Evolutionary conservation across 108 stramenopile species (phyloP).

Genomic region (Nitzschia sp.): DNA sequence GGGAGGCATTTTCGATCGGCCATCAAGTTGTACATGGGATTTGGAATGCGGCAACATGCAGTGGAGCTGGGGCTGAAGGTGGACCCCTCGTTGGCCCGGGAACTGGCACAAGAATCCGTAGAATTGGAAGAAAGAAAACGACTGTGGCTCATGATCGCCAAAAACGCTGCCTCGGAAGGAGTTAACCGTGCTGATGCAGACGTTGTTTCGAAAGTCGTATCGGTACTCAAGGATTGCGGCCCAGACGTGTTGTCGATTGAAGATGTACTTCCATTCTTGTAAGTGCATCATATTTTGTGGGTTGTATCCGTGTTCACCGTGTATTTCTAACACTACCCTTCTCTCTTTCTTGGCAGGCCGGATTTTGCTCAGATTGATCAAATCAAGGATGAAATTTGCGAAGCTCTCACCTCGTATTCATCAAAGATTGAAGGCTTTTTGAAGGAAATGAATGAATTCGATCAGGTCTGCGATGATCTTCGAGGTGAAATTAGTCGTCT

Average conservation of each 20-base stretch:
- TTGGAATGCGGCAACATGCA: slow-evolving; percentile 87
- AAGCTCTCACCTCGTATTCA: slow-evolving; percentile 83
- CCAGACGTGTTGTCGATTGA: slow-evolving; percentile 88
- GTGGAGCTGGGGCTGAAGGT: slow-evolving; percentile 86
- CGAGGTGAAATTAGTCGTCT: slow-evolving; percentile 71
- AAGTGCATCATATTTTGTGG: slow-evolving; percentile 21
- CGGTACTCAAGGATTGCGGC: slow-evolving; percentile 83
- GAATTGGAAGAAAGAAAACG: slow-evolving; percentile 77
- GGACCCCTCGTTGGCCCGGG: slow-evolving; percentile 80
- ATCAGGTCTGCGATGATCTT: slow-evolving; percentile 71
- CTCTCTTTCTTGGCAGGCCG: slow-evolving; percentile 42
- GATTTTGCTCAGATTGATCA: slow-evolving; percentile 89
- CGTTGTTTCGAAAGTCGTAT: slow-evolving; percentile 78
- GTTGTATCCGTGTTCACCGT: neutral
- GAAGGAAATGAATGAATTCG: slow-evolving; percentile 87
- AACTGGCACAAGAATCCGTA: slow-evolving; percentile 76
- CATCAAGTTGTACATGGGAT: slow-evolving; percentile 87
- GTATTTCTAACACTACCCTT: neutral
- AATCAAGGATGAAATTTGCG: slow-evolving; percentile 89
- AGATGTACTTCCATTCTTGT: slow-evolving; percentile 72
- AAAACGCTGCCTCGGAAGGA: slow-evolving; percentile 72
- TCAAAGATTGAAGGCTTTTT: slow-evolving; percentile 81
- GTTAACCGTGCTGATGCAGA: slow-evolving; percentile 62
- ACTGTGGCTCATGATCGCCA: slow-evolving; percentile 91
- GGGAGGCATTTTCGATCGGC: slow-evolving; percentile 87